phyloP scores from a whole-genome alignment of 768 basidiomycete genomes.

The Tricholoma bakamatsutake region DNA sequence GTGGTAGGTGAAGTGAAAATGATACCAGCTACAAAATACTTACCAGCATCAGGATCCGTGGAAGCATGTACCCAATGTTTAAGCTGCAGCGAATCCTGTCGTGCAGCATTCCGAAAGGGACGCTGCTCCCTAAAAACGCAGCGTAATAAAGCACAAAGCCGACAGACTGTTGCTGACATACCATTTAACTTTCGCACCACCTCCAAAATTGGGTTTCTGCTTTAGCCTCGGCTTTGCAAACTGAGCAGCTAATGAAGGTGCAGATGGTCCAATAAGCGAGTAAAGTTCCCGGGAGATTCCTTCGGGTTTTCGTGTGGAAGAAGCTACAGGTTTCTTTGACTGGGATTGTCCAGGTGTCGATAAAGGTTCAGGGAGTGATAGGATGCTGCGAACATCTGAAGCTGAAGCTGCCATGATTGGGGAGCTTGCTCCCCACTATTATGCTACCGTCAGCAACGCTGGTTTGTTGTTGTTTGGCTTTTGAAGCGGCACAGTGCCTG shows the following conservation, averaged over 20 bases:
- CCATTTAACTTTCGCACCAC: slow-evolving; percentile 68
- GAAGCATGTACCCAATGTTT: slow-evolving; percentile 78
- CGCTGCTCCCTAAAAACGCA: slow-evolving; percentile 61
- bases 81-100: slow-evolving; percentile 63
- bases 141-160: neutral
- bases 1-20: neutral
- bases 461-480: too few relatives aligned
- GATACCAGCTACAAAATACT: slow-evolving; percentile 10
- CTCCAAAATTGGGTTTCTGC: slow-evolving; percentile 74
- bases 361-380: slow-evolving; percentile 51
- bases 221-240: slow-evolving; percentile 80
- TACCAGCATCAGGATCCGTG: slow-evolving; percentile 51
- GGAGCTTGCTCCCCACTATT: too few relatives aligned
- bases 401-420: slow-evolving; percentile 67
- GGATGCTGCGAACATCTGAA: slow-evolving; percentile 79
- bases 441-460: too few relatives aligned
- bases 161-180: slow-evolving; percentile 16
- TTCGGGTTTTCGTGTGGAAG: slow-evolving; percentile 62
- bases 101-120: slow-evolving; percentile 66
- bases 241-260: slow-evolving; percentile 77
- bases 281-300: slow-evolving; percentile 93
- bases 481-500: too few relatives aligned
- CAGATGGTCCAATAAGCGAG: slow-evolving; percentile 90
- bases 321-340: slow-evolving; percentile 36
- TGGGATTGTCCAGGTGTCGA: slow-evolving; percentile 40